These are phyloP conservation scores for Sordariomycetes sp. DNA, from an alignment of 2,329 filamentous ascomycete species.

Conservation along the genomic window DNA sequence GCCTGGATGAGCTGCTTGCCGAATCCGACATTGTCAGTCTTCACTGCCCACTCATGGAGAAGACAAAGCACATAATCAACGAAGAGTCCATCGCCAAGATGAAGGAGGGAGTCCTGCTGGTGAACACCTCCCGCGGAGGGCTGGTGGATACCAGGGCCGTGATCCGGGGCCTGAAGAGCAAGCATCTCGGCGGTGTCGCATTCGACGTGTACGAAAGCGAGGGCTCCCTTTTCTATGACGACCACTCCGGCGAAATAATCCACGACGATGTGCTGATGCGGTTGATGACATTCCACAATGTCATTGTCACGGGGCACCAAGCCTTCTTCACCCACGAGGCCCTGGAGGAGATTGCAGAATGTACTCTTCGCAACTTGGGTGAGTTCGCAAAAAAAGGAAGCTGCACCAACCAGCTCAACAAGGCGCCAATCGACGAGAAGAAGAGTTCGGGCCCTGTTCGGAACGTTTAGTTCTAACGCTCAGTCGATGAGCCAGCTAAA, in stretches of 20 bases:
- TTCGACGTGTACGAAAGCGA: constrained; percentile 63
- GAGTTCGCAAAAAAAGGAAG: constrained; percentile 26
- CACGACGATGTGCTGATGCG: constrained; percentile 58
- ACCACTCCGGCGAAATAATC: constrained; percentile 56
- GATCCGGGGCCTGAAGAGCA: constrained; percentile 50
- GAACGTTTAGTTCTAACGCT: constrained; percentile 17
- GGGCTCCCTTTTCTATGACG: constrained; percentile 54
- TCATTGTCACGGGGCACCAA: constrained; percentile 58
- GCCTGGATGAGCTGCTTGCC: constrained; percentile 44
- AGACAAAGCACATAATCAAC: constrained; percentile 54
- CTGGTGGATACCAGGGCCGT: constrained; percentile 52
- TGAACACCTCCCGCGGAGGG: constrained; percentile 61
- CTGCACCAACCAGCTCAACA: constrained; percentile 25
- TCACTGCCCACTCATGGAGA: constrained; percentile 55
- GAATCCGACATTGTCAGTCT: constrained; percentile 53
- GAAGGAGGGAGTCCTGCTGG: constrained; percentile 50
- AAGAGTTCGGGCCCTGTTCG: constrained; percentile 20
- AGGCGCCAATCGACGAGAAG: constrained; percentile 13
- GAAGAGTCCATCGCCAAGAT: constrained; percentile 40
- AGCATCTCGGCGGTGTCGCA: constrained; percentile 51
- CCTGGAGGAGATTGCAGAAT: constrained; percentile 51
- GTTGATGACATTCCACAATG: constrained; percentile 59
- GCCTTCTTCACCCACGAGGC: constrained; percentile 62
- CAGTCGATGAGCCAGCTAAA: too few species aligned
- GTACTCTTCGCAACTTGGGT: constrained; percentile 47